Evolutionary conservation across 73 alveolate genomes (phyloP).

Genomic region (Loxodes magnus): DNA sequence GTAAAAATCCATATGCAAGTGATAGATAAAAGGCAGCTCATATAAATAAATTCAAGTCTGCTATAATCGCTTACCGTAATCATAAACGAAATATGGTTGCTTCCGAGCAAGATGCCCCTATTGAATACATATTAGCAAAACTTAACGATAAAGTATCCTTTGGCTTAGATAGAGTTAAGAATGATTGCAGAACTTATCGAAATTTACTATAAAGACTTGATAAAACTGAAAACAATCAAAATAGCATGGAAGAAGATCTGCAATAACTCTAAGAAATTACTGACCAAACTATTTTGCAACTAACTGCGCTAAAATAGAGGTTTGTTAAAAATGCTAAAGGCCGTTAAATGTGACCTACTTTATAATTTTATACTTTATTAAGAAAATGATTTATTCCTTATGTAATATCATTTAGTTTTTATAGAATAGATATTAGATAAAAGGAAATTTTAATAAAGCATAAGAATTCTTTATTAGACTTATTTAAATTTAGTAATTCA

Average conservation of each 20-base stretch:
- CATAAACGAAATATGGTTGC: constrained; percentile 21
- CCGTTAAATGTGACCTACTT: too few species aligned
- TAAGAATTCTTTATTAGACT: too few species aligned
- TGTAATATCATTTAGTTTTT: too few species aligned
- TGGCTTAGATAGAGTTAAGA: constrained; percentile 22
- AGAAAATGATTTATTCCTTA: too few species aligned
- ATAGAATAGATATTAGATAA: too few species aligned
- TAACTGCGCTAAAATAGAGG: too few species aligned
- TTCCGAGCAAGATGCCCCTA: constrained; percentile 35
- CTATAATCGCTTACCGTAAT: constrained; percentile 17
- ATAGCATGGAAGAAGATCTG: constrained; percentile 14
- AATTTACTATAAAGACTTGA: background rate
- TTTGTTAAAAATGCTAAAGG: too few species aligned
- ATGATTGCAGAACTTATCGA: constrained; percentile 12
- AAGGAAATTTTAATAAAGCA: too few species aligned
- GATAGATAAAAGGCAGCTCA: constrained; percentile 13
- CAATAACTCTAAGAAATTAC: too few species aligned
- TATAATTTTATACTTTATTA: too few species aligned
- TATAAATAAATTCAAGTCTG: constrained; percentile 19
- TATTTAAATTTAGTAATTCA: too few species aligned
- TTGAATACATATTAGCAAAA: constrained; percentile 17
- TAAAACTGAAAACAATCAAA: constrained; percentile 16
- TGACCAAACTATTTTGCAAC: too few species aligned
- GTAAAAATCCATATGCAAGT: constrained; percentile 16
- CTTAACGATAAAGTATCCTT: constrained; percentile 27